Evolutionary conservation across 2,329 filamentous ascomycete species (phyloP), one percentile per base, ranked within the genome.

Genomic region (Trichoderma atroviride): DNA sequence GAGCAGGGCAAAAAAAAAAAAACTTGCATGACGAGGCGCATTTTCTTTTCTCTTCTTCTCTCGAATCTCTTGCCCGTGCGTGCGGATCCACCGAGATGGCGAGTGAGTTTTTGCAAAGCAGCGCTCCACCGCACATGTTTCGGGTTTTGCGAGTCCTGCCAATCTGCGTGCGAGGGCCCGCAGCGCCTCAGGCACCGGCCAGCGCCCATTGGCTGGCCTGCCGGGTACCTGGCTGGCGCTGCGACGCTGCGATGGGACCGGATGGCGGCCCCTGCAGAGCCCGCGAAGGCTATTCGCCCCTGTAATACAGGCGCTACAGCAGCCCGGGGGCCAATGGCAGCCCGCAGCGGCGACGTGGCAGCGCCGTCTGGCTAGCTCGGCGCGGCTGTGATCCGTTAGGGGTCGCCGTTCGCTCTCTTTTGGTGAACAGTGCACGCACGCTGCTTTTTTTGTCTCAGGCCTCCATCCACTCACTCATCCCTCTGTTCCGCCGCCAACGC

Each of bases 191-290:
- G 76, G 75, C 69, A 77, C 75, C 64, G 35, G 31, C 31, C n/a
- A 64, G 11, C 60, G 22, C 59, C 71, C 27, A 79, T 79, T 79
- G 78, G 78, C 55, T 67, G 63, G 40, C 10, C 11, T n/a, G 31
- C 58, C 70, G 69, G 70, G 75, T 76, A 73, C 76, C 76, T 76
- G 76, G 74, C 71, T 72, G 67, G 71, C 58, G 40, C 66, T 74
- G 75, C 69, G 63, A 62, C 62, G 63, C 69, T 58, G 63, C 43
- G 57, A 62, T 40, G 63, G 68, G 60, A 29, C 56, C 68, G 53
- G 60, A 60, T 53, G 50, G 68, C 68, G 61, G 60, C 68, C 67
- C 67, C 60, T 69, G 65, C 60, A 69, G 67, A 56, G 67, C 37
- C 68, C 61, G 55, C 52, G 33, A 66, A 58, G 60, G 55, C 68